These are phyloP conservation scores for Globisporangium parvum DNA, from an alignment of 352 stramenopile genomes.

Conservation along the genomic window DNA sequence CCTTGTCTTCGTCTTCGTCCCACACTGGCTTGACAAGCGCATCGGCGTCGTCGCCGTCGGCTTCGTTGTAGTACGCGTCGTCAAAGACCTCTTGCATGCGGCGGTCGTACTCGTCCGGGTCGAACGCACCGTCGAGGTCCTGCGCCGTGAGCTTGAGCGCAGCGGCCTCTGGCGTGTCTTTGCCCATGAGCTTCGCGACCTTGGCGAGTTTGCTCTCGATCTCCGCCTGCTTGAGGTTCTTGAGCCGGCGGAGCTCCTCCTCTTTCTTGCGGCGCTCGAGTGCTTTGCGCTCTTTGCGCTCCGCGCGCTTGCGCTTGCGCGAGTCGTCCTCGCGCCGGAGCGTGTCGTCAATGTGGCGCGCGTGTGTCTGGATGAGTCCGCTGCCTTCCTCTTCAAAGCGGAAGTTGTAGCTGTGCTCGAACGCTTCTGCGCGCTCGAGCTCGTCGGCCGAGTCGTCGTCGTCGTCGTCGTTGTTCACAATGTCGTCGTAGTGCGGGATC, in stretches of 20 bases:
- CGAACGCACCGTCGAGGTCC: constrained; percentile 94
- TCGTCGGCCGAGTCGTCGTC: constrained; percentile 53
- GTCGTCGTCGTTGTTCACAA: constrained; percentile 82
- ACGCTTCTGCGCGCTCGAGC: constrained; percentile 94
- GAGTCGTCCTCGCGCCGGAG: constrained; percentile 96
- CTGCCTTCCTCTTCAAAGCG: constrained; percentile 96
- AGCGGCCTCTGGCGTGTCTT: constrained; percentile 34
- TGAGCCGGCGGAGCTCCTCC: constrained; percentile 94
- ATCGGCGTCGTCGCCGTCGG: constrained; percentile 36
- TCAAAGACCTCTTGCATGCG: constrained; percentile 96
- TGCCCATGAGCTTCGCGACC: constrained; percentile 82
- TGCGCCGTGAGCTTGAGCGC: constrained; percentile 44
- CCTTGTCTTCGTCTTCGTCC: constrained; percentile 82
- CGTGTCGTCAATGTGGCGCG: constrained; percentile 78
- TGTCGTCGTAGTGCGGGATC: constrained; percentile 75
- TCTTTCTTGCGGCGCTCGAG: constrained; percentile 96
- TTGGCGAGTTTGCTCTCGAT: constrained; percentile 93
- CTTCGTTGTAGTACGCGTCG: constrained; percentile 96
- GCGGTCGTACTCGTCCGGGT: constrained; percentile 95
- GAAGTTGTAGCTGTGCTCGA: constrained; percentile 99
- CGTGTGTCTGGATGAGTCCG: constrained; percentile 79
- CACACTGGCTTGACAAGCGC: constrained; percentile 64
- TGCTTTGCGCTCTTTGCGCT: constrained; percentile 92
- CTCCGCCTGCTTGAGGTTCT: constrained; percentile 97
- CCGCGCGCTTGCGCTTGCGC: constrained; percentile 92